Evolutionary conservation across 441 rosid genomes (phyloP).

Genomic region (Monsonia emarginata): DNA sequence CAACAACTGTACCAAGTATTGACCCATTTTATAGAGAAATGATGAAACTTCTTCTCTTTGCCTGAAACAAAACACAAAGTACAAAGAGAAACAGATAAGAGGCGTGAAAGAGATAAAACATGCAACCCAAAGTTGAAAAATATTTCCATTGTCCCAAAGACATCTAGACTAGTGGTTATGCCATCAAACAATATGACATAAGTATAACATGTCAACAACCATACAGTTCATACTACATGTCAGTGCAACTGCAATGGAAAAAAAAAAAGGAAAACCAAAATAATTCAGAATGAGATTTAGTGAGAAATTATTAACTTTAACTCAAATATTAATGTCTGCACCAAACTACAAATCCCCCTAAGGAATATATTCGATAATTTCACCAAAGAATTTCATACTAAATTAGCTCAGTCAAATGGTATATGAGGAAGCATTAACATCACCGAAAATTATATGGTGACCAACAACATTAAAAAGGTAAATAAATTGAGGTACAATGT

Average conservation of each 20-base stretch:
- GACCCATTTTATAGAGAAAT: conserved; percentile 49
- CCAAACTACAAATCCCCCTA: conserved; percentile 4
- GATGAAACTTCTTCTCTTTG: conserved; percentile 42
- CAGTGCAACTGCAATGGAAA: background rate
- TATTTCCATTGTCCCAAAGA: background rate
- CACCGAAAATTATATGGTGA: background rate
- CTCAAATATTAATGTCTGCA: background rate
- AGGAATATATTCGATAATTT: conserved; percentile 8
- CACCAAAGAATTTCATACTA: background rate
- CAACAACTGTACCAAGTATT: conserved; percentile 48
- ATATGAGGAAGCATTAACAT: background rate
- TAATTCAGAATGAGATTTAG: background rate
- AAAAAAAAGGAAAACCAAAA: background rate
- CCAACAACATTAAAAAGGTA: conserved; percentile 4
- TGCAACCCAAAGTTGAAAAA: background rate
- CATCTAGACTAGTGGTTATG: background rate
- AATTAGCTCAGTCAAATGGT: background rate
- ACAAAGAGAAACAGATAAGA: conserved; percentile 10
- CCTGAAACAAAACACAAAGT: conserved; percentile 34
- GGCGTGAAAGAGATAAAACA: background rate
- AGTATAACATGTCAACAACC: conserved; percentile 8
- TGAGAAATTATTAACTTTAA: background rate
- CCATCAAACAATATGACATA: background rate
- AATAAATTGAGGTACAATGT: background rate
- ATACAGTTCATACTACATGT: background rate